These are phyloP conservation scores for Blastocystis sp. DNA, from an alignment of 352 stramenopile species.

Conservation along the genomic window DNA sequence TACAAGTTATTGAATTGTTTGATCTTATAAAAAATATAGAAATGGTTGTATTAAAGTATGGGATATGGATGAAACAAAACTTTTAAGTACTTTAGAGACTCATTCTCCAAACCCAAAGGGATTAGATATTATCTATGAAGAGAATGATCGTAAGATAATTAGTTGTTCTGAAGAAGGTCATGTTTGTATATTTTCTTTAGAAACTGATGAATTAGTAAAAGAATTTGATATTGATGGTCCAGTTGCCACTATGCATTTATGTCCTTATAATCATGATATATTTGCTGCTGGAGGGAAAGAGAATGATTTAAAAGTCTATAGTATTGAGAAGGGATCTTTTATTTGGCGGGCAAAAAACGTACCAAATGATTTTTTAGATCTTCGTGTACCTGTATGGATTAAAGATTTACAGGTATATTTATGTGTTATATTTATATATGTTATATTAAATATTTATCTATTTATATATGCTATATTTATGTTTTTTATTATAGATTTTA, in stretches of 20 bases:
- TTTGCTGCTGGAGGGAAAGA: conserved; percentile 58
- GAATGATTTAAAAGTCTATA: conserved; percentile 57
- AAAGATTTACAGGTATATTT: conserved; percentile 52
- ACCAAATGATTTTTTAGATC: conserved; percentile 59
- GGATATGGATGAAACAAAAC: conserved; percentile 19
- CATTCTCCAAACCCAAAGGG: not conserved
- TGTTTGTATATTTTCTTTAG: conserved; percentile 14
- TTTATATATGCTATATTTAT: too few relatives aligned
- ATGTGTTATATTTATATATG: too few relatives aligned
- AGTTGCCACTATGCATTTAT: conserved; percentile 13
- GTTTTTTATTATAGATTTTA: too few relatives aligned
- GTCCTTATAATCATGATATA: conserved; percentile 27
- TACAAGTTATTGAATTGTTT: too few relatives aligned
- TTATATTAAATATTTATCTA: too few relatives aligned
- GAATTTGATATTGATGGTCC: conserved; percentile 17
- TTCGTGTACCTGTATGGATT: conserved; percentile 65
- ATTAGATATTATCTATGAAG: not conserved
- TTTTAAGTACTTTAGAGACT: conserved; percentile 2
- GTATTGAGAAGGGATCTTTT: conserved; percentile 54
- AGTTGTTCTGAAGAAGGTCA: not conserved
- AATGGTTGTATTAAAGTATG: conserved; percentile 29
- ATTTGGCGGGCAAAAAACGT: conserved; percentile 65
- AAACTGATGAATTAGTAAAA: not conserved
- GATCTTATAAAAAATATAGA: conserved; percentile 1
- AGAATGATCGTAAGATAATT: not conserved